Conservation (phyloP, 2,329 filamentous ascomycete species). For the Aspergillus pseudoglaucus region DNA sequence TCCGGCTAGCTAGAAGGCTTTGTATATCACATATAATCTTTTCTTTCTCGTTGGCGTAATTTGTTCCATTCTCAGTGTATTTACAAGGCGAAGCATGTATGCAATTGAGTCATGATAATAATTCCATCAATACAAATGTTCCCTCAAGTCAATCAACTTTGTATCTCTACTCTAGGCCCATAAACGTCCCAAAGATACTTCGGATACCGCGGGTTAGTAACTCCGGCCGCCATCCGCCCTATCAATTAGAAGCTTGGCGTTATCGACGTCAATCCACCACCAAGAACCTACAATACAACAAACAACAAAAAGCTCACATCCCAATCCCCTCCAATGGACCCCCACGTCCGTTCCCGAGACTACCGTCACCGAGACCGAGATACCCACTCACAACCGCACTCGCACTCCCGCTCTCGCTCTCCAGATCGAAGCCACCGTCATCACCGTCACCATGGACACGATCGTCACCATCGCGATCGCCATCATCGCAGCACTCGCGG, state of each 20-base stretch:
- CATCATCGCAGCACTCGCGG: conserved; percentile 6
- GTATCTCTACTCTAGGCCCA: not conserved
- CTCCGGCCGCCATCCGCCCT: no score
- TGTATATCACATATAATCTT: not conserved
- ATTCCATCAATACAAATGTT: not conserved
- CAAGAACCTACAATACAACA: not conserved
- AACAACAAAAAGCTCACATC: not conserved
- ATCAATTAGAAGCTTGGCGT: not conserved
- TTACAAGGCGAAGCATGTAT: not conserved
- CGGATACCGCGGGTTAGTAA: no score
- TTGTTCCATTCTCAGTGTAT: conserved; percentile 4
- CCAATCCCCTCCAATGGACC: conserved; percentile 11
- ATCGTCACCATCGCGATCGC: conserved; percentile 19
- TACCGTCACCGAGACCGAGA: conserved; percentile 16
- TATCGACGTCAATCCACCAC: not conserved
- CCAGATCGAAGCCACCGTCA: conserved; percentile 27
- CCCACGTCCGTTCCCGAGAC: conserved; percentile 10
- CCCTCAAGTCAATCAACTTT: not conserved
- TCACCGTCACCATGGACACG: conserved; percentile 24
- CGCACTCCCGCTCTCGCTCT: conserved; percentile 31
- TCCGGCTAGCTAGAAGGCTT: conserved; percentile 20
- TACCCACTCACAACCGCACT: conserved; percentile 15
- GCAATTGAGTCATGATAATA: not conserved
- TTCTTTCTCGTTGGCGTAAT: not conserved
- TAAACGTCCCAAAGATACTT: no score